Evolutionary conservation across 2,329 filamentous ascomycete species (phyloP).

Genomic region (Escovopsis sp.): DNA sequence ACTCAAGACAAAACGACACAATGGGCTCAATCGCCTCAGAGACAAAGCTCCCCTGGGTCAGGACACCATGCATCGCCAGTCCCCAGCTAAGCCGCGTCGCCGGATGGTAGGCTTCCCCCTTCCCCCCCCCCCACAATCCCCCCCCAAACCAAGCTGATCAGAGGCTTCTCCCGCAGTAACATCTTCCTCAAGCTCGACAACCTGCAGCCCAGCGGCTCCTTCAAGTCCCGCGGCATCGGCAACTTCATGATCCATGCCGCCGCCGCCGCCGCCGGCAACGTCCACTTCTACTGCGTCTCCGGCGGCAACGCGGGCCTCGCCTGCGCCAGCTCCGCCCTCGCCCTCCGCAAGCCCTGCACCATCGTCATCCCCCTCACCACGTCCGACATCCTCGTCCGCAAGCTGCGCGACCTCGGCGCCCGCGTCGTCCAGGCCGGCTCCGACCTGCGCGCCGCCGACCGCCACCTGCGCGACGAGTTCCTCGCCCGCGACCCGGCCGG

Average conservation of each 20-base stretch:
- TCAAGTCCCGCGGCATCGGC: conserved; percentile 70
- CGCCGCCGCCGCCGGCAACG: conserved; percentile 17
- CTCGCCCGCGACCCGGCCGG: conserved; percentile 35
- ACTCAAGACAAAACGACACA: conserved; percentile 2
- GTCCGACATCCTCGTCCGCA: conserved; percentile 54
- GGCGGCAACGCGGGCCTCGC: conserved; percentile 79
- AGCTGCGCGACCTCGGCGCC: conserved; percentile 53
- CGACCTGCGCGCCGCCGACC: conserved; percentile 56
- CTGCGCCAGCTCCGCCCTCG: conserved; percentile 56
- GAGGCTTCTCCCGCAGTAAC: conserved; percentile 41
- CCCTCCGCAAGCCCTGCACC: conserved; percentile 51
- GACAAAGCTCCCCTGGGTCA: conserved; percentile 45
- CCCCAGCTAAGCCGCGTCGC: conserved; percentile 51
- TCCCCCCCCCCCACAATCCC: too few species aligned
- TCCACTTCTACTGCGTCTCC: conserved; percentile 66
- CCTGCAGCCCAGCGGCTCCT: conserved; percentile 71
- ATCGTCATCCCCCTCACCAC: conserved; percentile 59
- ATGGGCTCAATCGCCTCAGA: conserved; percentile 28
- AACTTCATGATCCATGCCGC: conserved; percentile 43
- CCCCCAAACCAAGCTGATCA: too few species aligned
- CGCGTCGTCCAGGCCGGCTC: conserved; percentile 54
- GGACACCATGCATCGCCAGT: conserved; percentile 58
- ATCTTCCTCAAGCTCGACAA: conserved; percentile 79
- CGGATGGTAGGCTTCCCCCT: conserved; percentile 54
- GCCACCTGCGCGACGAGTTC: conserved; percentile 44